A percentile compares a stretch with the other conserved stretches of the same genome.
Conservation (phyloP, 495 filamentous ascomycete genomes). For the Tuber brumale region DNA sequence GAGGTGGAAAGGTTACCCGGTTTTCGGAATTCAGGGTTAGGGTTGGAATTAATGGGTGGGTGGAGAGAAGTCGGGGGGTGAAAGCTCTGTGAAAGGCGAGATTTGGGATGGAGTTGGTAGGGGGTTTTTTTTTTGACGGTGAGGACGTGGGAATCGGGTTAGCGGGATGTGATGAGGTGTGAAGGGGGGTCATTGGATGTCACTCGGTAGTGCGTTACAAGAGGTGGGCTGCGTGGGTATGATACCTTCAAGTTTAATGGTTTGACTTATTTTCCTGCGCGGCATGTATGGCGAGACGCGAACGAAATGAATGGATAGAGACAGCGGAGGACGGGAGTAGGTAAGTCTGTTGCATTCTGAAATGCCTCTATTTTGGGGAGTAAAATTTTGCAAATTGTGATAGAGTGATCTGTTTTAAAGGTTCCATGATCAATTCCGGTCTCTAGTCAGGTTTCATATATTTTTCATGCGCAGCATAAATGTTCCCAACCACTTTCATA, state of each 20-base stretch:
- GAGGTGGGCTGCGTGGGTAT: not conserved
- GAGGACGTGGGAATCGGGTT: not conserved
- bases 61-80: no score
- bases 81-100: not conserved
- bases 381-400: no score
- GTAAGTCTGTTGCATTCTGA: not conserved
- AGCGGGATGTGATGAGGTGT: not conserved
- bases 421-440: no score
- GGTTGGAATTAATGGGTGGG: not conserved
- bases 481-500: no score
- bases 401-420: no score
- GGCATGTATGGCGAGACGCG: not conserved
- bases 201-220: not conserved
- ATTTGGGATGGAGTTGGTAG: not conserved
- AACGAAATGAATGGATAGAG: not conserved
- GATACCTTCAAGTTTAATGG: not conserved
- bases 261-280: not conserved
- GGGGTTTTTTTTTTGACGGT: not conserved
- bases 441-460: no score
- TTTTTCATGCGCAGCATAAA: no score
- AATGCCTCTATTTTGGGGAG: no score
- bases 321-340: not conserved
- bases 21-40: conserved; percentile 8
- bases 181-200: not conserved
- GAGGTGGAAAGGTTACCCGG: conserved; percentile 25